Percentiles rank a stretch among this genome's conserved stretches.
phyloP scores from a whole-genome alignment of 805 yeast genomes.

The Blastobotrys robertii region DNA sequence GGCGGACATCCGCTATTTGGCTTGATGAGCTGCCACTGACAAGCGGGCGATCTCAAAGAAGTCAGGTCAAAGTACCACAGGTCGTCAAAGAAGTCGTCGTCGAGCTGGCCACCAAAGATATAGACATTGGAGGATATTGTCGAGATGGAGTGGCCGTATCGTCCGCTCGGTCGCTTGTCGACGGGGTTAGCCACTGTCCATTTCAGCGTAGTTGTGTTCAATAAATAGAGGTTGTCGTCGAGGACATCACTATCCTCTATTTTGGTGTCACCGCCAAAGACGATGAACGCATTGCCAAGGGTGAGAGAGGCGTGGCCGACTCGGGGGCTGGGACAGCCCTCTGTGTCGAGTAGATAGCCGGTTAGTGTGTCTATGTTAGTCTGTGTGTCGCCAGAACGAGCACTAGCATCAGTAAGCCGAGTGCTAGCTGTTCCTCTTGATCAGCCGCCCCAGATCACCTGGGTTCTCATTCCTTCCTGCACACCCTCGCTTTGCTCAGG shows the following conservation, averaged over 20 bases:
- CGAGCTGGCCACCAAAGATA: conserved; percentile 92
- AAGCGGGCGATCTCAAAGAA: conserved; percentile 70
- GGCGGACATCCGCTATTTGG: conserved; percentile 56
- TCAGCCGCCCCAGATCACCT: too few relatives aligned
- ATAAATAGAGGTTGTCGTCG: conserved; percentile 83
- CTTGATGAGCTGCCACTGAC: conserved; percentile 70
- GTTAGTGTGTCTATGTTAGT: conserved; percentile 23
- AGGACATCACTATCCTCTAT: conserved; percentile 58
- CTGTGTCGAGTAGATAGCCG: conserved; percentile 56
- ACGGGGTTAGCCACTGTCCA: conserved; percentile 73
- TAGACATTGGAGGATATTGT: conserved; percentile 57
- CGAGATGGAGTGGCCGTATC: conserved; percentile 91
- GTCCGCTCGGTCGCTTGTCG: conserved; percentile 75
- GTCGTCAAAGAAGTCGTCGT: conserved; percentile 73
- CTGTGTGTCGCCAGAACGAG: neutral
- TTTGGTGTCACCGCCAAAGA: conserved; percentile 93
- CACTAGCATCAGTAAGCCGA: neutral
- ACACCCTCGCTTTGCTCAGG: neutral
- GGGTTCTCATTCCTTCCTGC: too few relatives aligned
- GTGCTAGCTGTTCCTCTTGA: too few relatives aligned
- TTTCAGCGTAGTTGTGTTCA: conserved; percentile 65
- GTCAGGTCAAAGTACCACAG: conserved; percentile 79
- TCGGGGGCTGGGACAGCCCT: conserved; percentile 85
- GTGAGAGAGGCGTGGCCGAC: conserved; percentile 91
- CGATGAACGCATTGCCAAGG: conserved; percentile 89